Base-by-base conservation (phyloP, 2,329 filamentous ascomycete genomes). In the Tolypocladium sp. region DNA sequence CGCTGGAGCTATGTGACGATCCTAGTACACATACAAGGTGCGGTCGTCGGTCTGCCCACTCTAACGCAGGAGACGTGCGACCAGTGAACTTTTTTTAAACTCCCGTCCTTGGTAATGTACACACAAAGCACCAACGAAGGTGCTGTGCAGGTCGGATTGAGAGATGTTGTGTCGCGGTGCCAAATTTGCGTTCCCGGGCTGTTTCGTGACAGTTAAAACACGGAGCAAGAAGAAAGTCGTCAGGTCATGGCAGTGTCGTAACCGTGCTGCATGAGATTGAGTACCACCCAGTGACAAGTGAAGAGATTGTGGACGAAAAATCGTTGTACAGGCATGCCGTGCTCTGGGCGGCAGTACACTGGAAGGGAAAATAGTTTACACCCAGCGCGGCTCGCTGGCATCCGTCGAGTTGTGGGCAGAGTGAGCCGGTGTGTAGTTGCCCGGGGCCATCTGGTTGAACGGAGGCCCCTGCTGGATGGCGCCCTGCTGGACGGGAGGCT, bases 201-300 rank as follows among this genome's bases (percentile, higher is more conserved):
- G 41, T 51, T 53, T 56, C 63, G 61, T 58, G 64, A 61, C 69
- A 67, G 64, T 68, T 66, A 69, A 69, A 70, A 73, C 65, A 68
- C 63, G 66, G 66, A 67, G 63, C 59, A 63, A 66, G 71, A 71
- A 65, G 68, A 71, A 70, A 74, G 68, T 76, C 73, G 69, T 77
- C 68, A 76, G 69, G 64, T 76, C 73, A 69, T 76, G 69, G 66
- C 66, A 67, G 69, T 68, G 61, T 74, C 72, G 68, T 72, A 62
- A 71, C 66, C 66, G 66, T 69, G 67, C 67, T 69, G 68, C 66
- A 68, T 69, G 63, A 68, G 64, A 66, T 62, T 64, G 57, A 63
- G 63, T 61, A 60, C 65, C 67, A 61, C 63, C 63, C 56, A 64
- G 59, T 58, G 60, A 61, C 63, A 61, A 64, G 60, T 61, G 60